Evolutionary conservation across 306 rosid species (phyloP).

Genomic region (Cucumis cinereus): DNA sequence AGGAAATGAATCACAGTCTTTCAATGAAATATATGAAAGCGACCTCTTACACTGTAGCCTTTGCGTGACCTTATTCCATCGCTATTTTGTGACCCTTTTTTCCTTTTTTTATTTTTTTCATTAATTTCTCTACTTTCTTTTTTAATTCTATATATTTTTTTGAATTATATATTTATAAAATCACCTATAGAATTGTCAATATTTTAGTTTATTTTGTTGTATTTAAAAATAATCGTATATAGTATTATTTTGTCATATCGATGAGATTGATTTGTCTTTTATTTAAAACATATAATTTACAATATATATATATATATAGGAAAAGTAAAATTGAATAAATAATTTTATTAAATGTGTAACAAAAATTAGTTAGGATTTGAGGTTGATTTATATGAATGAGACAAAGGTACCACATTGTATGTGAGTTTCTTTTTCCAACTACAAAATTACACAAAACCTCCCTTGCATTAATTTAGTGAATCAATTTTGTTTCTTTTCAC

Average conservation of each 20-base stretch:
- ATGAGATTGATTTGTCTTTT: too few species aligned
- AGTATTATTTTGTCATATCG: too few species aligned
- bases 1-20: not conserved
- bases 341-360: not conserved
- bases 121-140: not conserved
- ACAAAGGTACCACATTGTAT: not conserved
- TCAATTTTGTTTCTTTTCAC: not conserved
- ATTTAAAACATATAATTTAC: too few species aligned
- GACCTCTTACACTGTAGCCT: not conserved
- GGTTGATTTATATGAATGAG: not conserved
- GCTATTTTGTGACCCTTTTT: not conserved
- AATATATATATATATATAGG: too few species aligned
- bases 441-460: not conserved
- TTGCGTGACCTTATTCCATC: conserved; percentile 1
- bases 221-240: too few species aligned
- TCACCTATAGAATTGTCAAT: too few species aligned
- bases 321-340: too few species aligned
- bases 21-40: not conserved
- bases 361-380: not conserved
- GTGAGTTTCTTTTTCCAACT: not conserved
- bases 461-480: not conserved
- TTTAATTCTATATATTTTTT: not conserved
- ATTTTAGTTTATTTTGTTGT: too few species aligned
- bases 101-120: too few species aligned
- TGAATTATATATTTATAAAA: too few species aligned